Percentiles rank a stretch among this genome's conserved stretches.
Evolutionary conservation across 2,329 filamentous ascomycete genomes (phyloP).

Genomic region (Pseudopyrenochaeta lycopersici): DNA sequence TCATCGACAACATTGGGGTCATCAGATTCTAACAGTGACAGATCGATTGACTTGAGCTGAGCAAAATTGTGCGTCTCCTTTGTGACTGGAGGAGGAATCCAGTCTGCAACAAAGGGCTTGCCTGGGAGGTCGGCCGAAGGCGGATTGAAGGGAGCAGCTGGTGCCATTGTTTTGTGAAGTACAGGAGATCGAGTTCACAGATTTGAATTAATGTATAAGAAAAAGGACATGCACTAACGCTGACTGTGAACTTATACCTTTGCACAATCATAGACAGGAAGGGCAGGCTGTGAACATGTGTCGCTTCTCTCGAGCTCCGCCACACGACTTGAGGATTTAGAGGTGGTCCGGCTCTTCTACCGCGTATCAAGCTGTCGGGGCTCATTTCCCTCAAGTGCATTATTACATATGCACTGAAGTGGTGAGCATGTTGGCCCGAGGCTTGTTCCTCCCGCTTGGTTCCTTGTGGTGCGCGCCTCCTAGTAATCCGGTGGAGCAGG

Average conservation of each 20-base stretch:
- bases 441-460: too few relatives aligned
- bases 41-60: slow-evolving; percentile 41
- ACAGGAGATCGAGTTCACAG: background rate
- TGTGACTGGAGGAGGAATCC: slow-evolving; percentile 55
- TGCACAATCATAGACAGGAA: background rate
- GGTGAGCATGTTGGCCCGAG: too few relatives aligned
- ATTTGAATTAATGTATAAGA: background rate
- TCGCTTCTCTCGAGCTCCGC: background rate
- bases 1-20: slow-evolving; percentile 51
- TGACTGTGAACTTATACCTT: background rate
- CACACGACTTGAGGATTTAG: background rate
- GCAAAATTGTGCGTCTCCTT: slow-evolving; percentile 55
- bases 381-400: background rate
- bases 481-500: background rate
- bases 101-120: slow-evolving; percentile 31
- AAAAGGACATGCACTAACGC: background rate
- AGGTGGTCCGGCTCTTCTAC: background rate
- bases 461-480: too few relatives aligned
- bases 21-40: slow-evolving; percentile 42
- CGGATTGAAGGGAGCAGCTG: slow-evolving; percentile 26
- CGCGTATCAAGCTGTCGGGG: background rate
- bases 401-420: background rate
- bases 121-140: slow-evolving; percentile 28
- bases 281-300: background rate
- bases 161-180: slow-evolving; percentile 21